Percentiles rank a stretch among this genome's conserved stretches.
Conservation (phyloP, 192 early-diverging fungal genomes). For the Chytriomyces hyalinus region DNA sequence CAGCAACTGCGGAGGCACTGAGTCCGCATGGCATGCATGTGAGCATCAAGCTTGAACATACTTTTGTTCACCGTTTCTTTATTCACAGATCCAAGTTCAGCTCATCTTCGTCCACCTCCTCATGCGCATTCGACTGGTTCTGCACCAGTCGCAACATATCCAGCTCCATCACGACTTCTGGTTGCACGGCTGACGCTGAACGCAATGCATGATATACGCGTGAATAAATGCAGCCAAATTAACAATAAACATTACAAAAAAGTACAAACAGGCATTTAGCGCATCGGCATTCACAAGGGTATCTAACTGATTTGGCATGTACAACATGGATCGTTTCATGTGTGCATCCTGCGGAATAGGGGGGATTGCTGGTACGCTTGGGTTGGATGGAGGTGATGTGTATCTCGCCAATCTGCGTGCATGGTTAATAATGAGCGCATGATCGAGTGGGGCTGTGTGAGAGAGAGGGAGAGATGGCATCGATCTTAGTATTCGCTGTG, state of each 20-base stretch:
- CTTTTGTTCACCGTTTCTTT: too few species aligned
- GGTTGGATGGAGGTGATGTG: slow-evolving; percentile 14
- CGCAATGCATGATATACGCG: not conserved
- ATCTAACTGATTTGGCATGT: not conserved
- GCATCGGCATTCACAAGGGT: not conserved
- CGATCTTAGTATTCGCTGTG: not conserved
- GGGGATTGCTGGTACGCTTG: slow-evolving; percentile 3
- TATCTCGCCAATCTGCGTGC: slow-evolving; percentile 20
- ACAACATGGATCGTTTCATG: slow-evolving; percentile 29
- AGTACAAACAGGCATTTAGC: not conserved
- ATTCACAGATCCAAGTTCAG: slow-evolving; percentile 23
- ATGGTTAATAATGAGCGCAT: slow-evolving; percentile 21
- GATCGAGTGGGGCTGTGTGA: not conserved
- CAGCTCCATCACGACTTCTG: not conserved
- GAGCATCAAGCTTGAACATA: too few species aligned
- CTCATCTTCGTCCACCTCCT: slow-evolving; percentile 15
- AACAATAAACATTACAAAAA: not conserved
- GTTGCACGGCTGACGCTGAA: not conserved
- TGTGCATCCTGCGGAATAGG: slow-evolving; percentile 39
- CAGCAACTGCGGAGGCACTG: too few species aligned
- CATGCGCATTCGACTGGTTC: not conserved
- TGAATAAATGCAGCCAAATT: not conserved
- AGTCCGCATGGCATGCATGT: too few species aligned
- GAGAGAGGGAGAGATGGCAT: not conserved
- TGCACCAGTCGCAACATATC: not conserved